Evolutionary conservation across 78 protist species (phyloP).

Genomic region (Dictyostelium capitatum): DNA sequence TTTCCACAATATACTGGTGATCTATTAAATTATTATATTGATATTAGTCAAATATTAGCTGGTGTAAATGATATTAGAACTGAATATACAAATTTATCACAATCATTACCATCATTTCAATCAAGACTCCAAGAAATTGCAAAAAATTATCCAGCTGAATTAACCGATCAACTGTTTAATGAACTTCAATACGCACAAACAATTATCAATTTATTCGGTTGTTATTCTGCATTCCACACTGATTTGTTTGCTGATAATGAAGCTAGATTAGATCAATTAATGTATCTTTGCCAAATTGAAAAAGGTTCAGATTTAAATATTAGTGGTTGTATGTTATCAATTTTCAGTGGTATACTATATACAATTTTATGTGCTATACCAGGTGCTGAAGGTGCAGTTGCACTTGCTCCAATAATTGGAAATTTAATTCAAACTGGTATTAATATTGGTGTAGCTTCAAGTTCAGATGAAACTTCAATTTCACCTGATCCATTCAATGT

Average conservation of each 20-base stretch:
- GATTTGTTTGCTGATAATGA: conserved; percentile 21
- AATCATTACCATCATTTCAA: not conserved
- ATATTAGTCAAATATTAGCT: not conserved
- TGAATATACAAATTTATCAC: not conserved
- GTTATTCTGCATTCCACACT: not conserved
- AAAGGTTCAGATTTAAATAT: not conserved
- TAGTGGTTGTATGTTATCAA: not conserved
- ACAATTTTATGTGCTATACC: conserved; percentile 7
- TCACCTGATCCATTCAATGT: conserved; percentile 21
- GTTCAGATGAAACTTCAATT: not conserved
- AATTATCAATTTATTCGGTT: not conserved
- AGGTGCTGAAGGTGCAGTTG: not conserved
- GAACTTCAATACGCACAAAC: conserved; percentile 8
- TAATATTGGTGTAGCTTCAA: not conserved
- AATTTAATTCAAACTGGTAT: conserved; percentile 10
- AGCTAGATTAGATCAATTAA: not conserved
- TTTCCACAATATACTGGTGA: not conserved
- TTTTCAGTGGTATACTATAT: conserved; percentile 12
- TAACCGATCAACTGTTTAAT: not conserved
- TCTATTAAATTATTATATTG: not conserved
- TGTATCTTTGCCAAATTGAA: not conserved
- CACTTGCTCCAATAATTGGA: not conserved
- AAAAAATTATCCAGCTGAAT: not conserved
- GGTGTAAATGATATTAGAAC: not conserved
- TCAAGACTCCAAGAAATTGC: not conserved